Evolutionary conservation across 805 yeast species (phyloP), one percentile per base, ranked within the genome.

Genomic region (Saturnispora serradocipensis): DNA sequence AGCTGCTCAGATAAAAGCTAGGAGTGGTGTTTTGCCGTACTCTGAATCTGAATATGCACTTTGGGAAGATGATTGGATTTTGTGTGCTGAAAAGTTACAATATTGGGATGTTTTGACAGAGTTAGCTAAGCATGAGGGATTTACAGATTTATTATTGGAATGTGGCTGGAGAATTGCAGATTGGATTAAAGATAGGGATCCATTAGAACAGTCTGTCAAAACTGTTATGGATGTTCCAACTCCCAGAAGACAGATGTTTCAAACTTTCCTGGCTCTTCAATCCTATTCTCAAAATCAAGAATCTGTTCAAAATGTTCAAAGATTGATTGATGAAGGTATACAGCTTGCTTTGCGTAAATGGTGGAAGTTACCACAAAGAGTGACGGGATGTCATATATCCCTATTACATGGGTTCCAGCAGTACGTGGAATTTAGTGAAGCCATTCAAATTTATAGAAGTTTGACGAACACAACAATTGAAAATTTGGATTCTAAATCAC

Each of bases 131-230:
- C 98, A 95, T 62, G 99, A 95, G 72, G 97, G 97, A 0, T 95
- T 91, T 64, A 89, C 97, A 0, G 99, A 93, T 62, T 73, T 93
- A 57, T 70, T 95, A 25, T 72, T 93, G n/a, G 99, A 93, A 66
- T 95, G 99, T 75, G 99, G 98, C 38, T 93, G 99, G 99, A 77
- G 99, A 62, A 95, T 93, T 39, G 97, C 99, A 7, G 98, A 93
- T 62, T 93, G 99, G 99, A 84, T 84, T 54, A 83, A 95, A 8
- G 99, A 95, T 61, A 78, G 90, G 56, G 98, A 91, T 57, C 93
- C 98, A 0, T 72, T 93, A 38, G 97, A 90, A 62, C 96, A 88
- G 61, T 85, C 96, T 1, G 95, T 93, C 25, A 88, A 89, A 67
- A 86, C 95, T 43, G 96, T 93, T 5, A 89, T 93, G 96, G 99